These are phyloP conservation scores for Suillus decipiens DNA, from an alignment of 768 basidiomycete genomes.

Conservation along the genomic window DNA sequence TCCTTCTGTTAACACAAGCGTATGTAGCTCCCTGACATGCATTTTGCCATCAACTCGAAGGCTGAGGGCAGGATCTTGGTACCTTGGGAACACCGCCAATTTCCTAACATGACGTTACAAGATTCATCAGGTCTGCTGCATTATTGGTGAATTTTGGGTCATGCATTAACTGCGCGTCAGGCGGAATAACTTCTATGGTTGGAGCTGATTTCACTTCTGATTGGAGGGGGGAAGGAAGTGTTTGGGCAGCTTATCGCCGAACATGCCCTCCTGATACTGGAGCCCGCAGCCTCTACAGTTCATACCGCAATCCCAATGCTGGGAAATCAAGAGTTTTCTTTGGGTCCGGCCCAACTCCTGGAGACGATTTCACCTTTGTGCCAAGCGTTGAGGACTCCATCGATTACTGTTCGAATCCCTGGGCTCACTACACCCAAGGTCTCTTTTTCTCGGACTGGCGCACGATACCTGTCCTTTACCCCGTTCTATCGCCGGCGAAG, in stretches of 20 bases:
- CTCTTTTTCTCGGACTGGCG: slow-evolving; percentile 99
- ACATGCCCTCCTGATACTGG: slow-evolving; percentile 80
- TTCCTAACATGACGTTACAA: slow-evolving; percentile 65
- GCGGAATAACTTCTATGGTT: slow-evolving; percentile 57
- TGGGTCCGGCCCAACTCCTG: slow-evolving; percentile 29
- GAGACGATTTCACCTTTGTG: slow-evolving; percentile 67
- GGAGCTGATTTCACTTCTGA: slow-evolving; percentile 70
- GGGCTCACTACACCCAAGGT: slow-evolving; percentile 85
- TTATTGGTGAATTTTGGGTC: background rate
- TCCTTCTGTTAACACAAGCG: background rate
- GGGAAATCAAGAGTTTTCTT: slow-evolving; percentile 30
- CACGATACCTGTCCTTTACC: slow-evolving; percentile 84
- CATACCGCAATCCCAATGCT: slow-evolving; percentile 55
- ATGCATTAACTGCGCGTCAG: slow-evolving; percentile 28
- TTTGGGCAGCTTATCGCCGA: slow-evolving; percentile 96
- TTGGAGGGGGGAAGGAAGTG: slow-evolving; percentile 80
- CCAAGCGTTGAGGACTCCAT: slow-evolving; percentile 58
- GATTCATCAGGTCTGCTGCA: slow-evolving; percentile 33
- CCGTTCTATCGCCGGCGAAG: slow-evolving; percentile 92
- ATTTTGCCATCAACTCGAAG: slow-evolving; percentile 90
- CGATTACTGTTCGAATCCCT: slow-evolving; percentile 81
- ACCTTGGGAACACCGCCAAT: slow-evolving; percentile 84
- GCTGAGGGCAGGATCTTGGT: slow-evolving; percentile 93
- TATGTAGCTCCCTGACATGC: slow-evolving; percentile 84
- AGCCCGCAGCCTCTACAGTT: slow-evolving; percentile 82